These are phyloP conservation scores for Mucor plumbeus DNA, from an alignment of 371 early-diverging fungal species.

Conservation along the genomic window DNA sequence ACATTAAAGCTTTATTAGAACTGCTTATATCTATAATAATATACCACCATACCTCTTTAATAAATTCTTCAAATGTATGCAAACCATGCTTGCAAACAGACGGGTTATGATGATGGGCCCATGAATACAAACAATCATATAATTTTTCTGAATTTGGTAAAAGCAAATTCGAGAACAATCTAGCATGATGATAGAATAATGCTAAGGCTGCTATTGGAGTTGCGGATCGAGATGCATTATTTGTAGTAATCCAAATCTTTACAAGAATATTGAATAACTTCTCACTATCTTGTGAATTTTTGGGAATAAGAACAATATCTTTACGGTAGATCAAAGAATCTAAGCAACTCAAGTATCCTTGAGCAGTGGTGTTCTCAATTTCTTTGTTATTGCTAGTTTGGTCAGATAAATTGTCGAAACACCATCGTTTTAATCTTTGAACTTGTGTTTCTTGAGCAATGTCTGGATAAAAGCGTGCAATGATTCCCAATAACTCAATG, in stretches of 20 bases:
- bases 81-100: constrained; percentile 16
- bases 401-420: constrained; percentile 30
- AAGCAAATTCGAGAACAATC: constrained; percentile 51
- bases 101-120: constrained; percentile 58
- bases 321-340: constrained; percentile 42
- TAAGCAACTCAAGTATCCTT: constrained; percentile 51
- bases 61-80: constrained; percentile 17
- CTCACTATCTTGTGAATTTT: constrained; percentile 9
- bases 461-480: constrained; percentile 44
- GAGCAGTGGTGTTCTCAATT: constrained; percentile 34
- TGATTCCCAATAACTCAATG: constrained; percentile 50
- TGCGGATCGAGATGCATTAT: constrained; percentile 9
- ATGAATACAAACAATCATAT: constrained; percentile 47
- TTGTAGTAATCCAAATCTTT: background rate
- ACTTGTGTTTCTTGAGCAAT: constrained; percentile 21
- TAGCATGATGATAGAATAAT: constrained; percentile 59
- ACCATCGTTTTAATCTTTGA: constrained; percentile 45
- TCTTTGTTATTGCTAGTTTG: constrained; percentile 1
- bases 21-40: background rate
- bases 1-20: too few relatives aligned
- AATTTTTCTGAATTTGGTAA: constrained; percentile 49
- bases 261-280: constrained; percentile 8
- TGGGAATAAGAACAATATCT: background rate
- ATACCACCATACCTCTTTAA: background rate
- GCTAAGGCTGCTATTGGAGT: constrained; percentile 56